Evolutionary conservation across 1,139 yeast species (phyloP), one percentile per base, ranked within the genome.

Genomic region (Hemisphaericaspora xylofermentans): DNA sequence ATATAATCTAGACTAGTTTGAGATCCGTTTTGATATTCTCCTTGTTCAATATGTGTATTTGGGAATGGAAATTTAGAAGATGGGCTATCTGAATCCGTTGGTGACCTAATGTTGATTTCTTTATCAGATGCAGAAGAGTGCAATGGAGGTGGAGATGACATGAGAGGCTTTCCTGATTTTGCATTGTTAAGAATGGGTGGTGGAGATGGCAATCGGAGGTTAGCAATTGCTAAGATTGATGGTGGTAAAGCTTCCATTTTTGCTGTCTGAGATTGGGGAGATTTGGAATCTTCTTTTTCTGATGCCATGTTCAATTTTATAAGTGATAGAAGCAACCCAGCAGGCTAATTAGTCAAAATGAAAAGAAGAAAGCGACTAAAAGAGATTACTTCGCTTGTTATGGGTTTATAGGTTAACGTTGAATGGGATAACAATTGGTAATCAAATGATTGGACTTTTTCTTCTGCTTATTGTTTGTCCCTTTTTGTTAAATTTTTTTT

Each of bases 201-300:
- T 15, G 87, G 87, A 3, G 86, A 80, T 2, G 87, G 85, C 51
- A 84, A 78, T 44, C 83, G 67, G 40, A 79, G 57, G 52, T 71
- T 77, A 8, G 85, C 77, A 36, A 79, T 64, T 2, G 86, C 84
- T 58, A 78, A 54, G 6, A 68, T 70, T 14, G 71, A 65, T 1
- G 72, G 71, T 9, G 73, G 72, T 33, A 66, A 53, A 12, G 63
- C 69, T 16, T 45, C 46, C n/a, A 37, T 37, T 33, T 43, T 38
- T 9, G 45, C 38, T 3, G 44, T 13, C 29, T 40, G 49, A 30
- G 43, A 27, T 28, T 43, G 26, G 3, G 35, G 49, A 21, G 42
- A 40, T 29, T 43, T 42, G 4, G 41, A 35, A 33, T 32, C 35
- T 27, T 46, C 47, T 27, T 45, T 41, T 17, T 44, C 44, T 2